Evolutionary conservation across 257 asterid species (phyloP).

Genomic region (Solanum acaule): DNA sequence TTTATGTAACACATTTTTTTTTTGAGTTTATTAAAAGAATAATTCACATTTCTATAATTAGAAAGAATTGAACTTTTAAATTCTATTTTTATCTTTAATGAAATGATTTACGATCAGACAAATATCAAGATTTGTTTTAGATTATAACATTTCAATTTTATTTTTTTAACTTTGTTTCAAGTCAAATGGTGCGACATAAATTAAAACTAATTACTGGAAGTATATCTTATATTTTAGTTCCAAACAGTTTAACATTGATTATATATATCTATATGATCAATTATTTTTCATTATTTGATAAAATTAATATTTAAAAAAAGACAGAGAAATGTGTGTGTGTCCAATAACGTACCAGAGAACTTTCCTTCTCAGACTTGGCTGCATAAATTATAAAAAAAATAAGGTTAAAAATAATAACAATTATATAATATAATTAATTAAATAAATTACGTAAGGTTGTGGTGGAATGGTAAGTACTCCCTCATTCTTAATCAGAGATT

Average conservation of each 20-base stretch:
- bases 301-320: background rate
- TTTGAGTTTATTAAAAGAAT: background rate
- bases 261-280: background rate
- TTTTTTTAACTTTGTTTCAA: background rate
- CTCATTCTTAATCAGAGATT: background rate
- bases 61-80: background rate
- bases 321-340: background rate
- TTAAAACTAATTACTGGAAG: rapidly evolving
- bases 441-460: background rate
- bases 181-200: background rate
- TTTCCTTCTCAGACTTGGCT: slow-evolving; percentile 27
- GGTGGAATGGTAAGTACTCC: background rate
- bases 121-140: background rate
- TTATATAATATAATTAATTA: background rate
- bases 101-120: background rate
- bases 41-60: background rate
- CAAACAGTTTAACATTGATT: background rate
- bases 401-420: background rate
- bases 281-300: background rate
- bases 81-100: background rate
- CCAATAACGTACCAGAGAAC: slow-evolving; percentile 14
- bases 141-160: too few relatives aligned
- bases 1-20: background rate
- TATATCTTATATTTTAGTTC: background rate
- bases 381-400: background rate